Base-by-base conservation (phyloP, 2,329 filamentous ascomycete species). In the Fusarium sp. region DNA sequence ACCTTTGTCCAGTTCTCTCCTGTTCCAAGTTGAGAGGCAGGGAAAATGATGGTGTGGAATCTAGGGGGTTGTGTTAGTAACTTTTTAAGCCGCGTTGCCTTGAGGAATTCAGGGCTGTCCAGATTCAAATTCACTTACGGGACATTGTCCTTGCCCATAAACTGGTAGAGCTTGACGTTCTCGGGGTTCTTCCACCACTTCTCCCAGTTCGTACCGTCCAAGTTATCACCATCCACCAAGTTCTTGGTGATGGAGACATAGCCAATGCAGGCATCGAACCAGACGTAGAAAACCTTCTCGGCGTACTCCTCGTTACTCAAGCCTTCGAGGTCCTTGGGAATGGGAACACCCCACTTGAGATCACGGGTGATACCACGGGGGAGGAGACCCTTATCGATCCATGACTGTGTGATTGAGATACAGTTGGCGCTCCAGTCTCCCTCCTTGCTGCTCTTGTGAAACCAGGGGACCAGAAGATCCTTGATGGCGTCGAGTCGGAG, bases 221-320 rank as follows among this genome's bases (percentile, higher is more conserved):
- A 67, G 63, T 84, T 76, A 54, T 79, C 78, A 15, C 79, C 77
- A 56, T 88, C 84, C 7, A 94, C 97, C 79, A 97, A 97, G 73
- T 89, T 94, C 69, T 92, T 93, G 2, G 94, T 97, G 72, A 97
- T 97, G 3, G 93, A 97, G n/a, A 94, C 90, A 78, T 97, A 97
- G 20, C 94, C 94, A 75, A 97, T 96, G 80, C 92, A 96, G 56
- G 93, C 93, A 77, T 97, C 93, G 77, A 97, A 93, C 93, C 91
- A 92, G 63, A 97, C 94, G 76, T 97, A 97, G 70, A 97, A 89
- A 65, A 97, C 95, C 83, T 89, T 89, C 69, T 83, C 81, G 44
- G 82, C 81, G 70, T 87, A 89, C 28, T 84, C 85, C 56, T 85
- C 83, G 6, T 86, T 81, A 6, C 83, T 85, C 44, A 89, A 62